Conservation (phyloP, 148 eudicot species). For the Vaccinium darrowii region DNA sequence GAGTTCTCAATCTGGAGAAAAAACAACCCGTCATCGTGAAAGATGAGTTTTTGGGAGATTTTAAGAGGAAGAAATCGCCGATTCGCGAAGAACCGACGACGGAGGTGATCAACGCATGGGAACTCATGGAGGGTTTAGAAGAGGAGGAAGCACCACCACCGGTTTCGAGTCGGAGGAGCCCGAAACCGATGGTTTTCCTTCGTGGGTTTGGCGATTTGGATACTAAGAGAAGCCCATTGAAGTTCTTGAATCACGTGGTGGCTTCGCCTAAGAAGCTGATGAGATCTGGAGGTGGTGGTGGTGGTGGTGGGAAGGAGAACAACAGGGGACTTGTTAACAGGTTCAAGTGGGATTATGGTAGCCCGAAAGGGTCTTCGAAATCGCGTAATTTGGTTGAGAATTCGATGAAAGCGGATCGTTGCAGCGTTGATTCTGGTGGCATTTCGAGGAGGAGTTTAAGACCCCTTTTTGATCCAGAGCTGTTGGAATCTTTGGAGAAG, state of each 20-base stretch:
- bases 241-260: slow-evolving; percentile 46
- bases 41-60: neutral
- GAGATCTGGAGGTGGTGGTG: slow-evolving; percentile 33
- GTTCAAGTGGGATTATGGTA: slow-evolving; percentile 36
- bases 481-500: slow-evolving; percentile 44
- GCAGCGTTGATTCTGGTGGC: slow-evolving; percentile 34
- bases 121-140: slow-evolving; percentile 82
- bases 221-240: slow-evolving; percentile 42
- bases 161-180: slow-evolving; percentile 38
- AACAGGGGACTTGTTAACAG: slow-evolving; percentile 20
- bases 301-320: slow-evolving; percentile 40
- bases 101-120: slow-evolving; percentile 84
- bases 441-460: slow-evolving; percentile 50
- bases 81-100: slow-evolving; percentile 25
- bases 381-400: slow-evolving; percentile 30
- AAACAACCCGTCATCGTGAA: neutral
- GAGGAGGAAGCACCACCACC: slow-evolving; percentile 33
- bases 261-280: slow-evolving; percentile 47
- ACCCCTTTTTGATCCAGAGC: slow-evolving; percentile 73
- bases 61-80: slow-evolving; percentile 34
- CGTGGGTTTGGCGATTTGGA: slow-evolving; percentile 36
- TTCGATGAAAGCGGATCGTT: slow-evolving; percentile 30
- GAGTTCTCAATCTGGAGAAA: slow-evolving; percentile 65
- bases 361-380: slow-evolving; percentile 47
- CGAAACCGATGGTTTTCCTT: slow-evolving; percentile 32